Percentiles rank a stretch among this genome's conserved stretches.
These are phyloP conservation scores for Fistulifera pelliculosa DNA, from an alignment of 108 stramenopile species.

Conservation along the genomic window DNA sequence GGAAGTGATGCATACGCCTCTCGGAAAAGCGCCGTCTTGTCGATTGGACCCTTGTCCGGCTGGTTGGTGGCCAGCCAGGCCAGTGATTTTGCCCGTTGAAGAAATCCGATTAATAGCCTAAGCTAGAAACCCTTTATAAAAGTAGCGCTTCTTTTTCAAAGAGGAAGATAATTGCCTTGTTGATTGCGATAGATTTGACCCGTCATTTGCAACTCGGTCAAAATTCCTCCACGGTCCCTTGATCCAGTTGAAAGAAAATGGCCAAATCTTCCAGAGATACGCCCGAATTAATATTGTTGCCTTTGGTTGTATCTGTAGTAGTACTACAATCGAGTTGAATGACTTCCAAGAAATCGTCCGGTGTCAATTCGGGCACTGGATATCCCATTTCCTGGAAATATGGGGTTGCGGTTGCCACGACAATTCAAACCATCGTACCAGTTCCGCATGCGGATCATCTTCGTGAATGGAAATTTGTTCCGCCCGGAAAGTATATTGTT, in stretches of 20 bases:
- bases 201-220: neutral
- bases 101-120: too few relatives aligned
- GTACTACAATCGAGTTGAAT: neutral
- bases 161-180: slow-evolving; percentile 5
- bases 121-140: neutral
- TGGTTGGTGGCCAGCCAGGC: too few relatives aligned
- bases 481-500: neutral
- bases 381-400: neutral
- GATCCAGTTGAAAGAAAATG: neutral
- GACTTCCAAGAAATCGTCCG: slow-evolving; percentile 3
- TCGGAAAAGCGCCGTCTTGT: too few relatives aligned
- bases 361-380: neutral
- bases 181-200: neutral
- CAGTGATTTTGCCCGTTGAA: too few relatives aligned
- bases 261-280: slow-evolving; percentile 2
- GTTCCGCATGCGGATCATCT: slow-evolving; percentile 2
- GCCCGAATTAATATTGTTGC: neutral
- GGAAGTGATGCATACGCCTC: too few relatives aligned
- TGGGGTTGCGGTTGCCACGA: neutral
- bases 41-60: too few relatives aligned
- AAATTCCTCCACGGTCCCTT: slow-evolving; percentile 2
- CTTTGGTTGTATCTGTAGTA: neutral
- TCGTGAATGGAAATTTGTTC: neutral
- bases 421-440: slow-evolving; percentile 6
- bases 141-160: neutral